These are phyloP conservation scores for Aureobasidium sp. DNA, from an alignment of 2,329 filamentous ascomycete species.

Conservation along the genomic window DNA sequence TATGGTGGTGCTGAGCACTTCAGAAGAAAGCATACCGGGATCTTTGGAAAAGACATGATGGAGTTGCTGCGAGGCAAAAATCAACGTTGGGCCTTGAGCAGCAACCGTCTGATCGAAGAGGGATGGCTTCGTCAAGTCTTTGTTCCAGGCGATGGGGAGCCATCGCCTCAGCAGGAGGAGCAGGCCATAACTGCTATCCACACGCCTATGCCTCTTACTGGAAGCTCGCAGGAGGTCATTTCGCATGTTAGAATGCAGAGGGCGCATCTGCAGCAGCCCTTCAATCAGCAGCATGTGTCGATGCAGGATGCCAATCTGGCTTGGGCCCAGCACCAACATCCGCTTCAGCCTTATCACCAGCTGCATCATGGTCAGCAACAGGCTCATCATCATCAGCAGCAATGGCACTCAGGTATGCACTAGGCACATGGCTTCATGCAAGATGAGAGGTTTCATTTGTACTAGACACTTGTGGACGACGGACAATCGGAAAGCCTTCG, in stretches of 20 bases:
- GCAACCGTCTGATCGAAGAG: conserved; percentile 7
- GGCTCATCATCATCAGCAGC: background rate
- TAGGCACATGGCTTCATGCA: background rate
- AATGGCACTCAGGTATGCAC: background rate
- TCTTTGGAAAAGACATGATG: conserved; percentile 8
- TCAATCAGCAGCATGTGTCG: background rate
- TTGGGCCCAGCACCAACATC: background rate
- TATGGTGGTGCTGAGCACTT: conserved; percentile 94
- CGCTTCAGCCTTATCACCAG: conserved; percentile 3
- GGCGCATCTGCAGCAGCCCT: background rate
- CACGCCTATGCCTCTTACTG: background rate
- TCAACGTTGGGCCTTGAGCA: conserved; percentile 3
- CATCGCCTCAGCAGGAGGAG: background rate
- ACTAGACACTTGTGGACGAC: background rate
- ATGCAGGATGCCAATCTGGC: background rate
- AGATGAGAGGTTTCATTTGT: background rate
- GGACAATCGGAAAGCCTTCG: background rate
- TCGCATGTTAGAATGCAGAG: background rate
- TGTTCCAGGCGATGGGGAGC: conserved; percentile 5
- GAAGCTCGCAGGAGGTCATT: background rate
- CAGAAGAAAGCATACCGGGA: conserved; percentile 59
- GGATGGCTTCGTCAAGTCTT: conserved; percentile 8
- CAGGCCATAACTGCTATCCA: background rate
- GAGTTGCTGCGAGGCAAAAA: conserved; percentile 10
- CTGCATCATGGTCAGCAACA: background rate